A percentile compares a stretch with the other conserved stretches of the same genome.
Evolutionary conservation across 1,284 basidiomycete species (phyloP).

Genomic region (Ustilago tritici): DNA sequence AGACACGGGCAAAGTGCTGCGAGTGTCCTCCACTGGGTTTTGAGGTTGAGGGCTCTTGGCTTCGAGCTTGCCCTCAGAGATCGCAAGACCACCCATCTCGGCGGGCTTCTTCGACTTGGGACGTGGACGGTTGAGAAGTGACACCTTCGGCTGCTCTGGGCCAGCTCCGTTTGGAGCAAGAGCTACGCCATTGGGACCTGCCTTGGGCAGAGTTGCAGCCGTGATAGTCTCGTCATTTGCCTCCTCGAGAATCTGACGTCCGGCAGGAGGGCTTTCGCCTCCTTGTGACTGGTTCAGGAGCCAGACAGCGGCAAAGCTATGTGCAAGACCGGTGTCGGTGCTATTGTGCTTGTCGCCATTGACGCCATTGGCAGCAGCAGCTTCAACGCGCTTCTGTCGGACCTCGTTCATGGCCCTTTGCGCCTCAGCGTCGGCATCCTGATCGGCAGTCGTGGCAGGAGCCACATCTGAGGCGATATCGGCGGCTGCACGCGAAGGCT

Average conservation of each 20-base stretch:
- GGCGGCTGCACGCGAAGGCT: background rate
- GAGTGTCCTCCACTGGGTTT: conserved; percentile 36
- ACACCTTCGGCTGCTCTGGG: conserved; percentile 23
- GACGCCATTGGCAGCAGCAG: conserved; percentile 12
- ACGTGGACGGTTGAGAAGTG: conserved; percentile 55
- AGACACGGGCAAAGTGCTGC: conserved; percentile 47
- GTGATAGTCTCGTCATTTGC: conserved; percentile 24
- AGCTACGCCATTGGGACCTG: background rate
- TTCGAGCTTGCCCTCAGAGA: conserved; percentile 48
- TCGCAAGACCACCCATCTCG: conserved; percentile 54
- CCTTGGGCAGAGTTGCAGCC: background rate
- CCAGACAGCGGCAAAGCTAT: conserved; percentile 63
- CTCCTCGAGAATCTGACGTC: conserved; percentile 8
- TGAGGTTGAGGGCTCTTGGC: conserved; percentile 18
- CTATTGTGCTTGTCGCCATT: conserved; percentile 43
- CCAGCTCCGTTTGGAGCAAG: conserved; percentile 2
- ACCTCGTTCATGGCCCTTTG: conserved; percentile 56
- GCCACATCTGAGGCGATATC: background rate
- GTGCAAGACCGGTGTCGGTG: conserved; percentile 50
- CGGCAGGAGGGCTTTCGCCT: conserved; percentile 7
- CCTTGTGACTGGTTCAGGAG: conserved; percentile 47
- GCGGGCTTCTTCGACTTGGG: conserved; percentile 31
- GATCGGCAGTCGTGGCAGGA: background rate
- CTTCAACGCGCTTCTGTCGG: conserved; percentile 50
- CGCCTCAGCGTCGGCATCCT: conserved; percentile 23